Conservation (phyloP, 805 yeast species). For the Pichia membranifaciens region DNA sequence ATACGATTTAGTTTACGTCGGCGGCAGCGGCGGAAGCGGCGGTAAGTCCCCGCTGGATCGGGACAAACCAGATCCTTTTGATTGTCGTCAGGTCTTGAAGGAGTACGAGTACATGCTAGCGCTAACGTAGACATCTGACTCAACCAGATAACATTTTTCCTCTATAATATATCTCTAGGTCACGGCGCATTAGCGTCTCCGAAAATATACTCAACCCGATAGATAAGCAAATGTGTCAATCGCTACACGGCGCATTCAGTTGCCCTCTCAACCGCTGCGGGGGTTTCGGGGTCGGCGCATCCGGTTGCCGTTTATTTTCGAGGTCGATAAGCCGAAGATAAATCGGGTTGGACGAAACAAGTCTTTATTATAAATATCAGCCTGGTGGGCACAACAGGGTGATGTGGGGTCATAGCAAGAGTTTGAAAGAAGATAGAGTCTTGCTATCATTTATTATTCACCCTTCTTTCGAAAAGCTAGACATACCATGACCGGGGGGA, state of each 20-base stretch:
- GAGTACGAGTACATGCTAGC: slow-evolving; percentile 23
- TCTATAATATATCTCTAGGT: too few relatives aligned
- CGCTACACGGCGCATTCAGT: slow-evolving; percentile 3
- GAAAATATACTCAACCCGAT: too few relatives aligned
- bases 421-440: too few relatives aligned
- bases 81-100: slow-evolving; percentile 28
- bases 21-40: slow-evolving; percentile 12
- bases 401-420: too few relatives aligned
- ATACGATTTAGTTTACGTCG: slow-evolving; percentile 17
- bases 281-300: neutral
- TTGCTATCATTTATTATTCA: neutral
- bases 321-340: too few relatives aligned
- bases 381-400: neutral
- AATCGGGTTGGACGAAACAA: neutral
- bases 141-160: too few relatives aligned
- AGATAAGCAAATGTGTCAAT: too few relatives aligned
- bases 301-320: neutral
- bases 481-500: neutral
- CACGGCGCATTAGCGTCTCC: too few relatives aligned
- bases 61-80: too few relatives aligned
- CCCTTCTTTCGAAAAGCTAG: neutral
- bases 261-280: neutral
- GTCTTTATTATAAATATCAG: neutral
- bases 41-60: too few relatives aligned
- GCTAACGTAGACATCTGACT: slow-evolving; percentile 18